These are phyloP conservation scores for Marvania coccoides DNA, from an alignment of 139 green algal species.

Conservation along the genomic window DNA sequence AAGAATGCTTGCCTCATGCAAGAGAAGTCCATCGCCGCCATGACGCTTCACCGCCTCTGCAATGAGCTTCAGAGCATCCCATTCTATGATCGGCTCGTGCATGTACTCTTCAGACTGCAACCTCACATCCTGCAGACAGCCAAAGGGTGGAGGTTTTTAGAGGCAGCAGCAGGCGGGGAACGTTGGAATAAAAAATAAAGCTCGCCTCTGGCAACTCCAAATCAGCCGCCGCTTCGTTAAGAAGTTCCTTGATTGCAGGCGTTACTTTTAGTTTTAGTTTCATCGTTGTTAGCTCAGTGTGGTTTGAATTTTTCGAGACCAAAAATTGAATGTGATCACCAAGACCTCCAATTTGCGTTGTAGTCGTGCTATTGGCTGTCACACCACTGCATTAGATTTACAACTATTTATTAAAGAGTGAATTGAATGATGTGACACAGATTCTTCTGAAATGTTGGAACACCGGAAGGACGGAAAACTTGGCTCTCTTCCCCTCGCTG, in stretches of 20 bases:
- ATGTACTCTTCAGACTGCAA: background rate
- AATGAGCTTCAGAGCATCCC: background rate
- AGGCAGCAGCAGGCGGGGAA: background rate
- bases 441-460: no score
- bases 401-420: no score
- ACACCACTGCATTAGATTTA: no score
- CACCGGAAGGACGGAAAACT: no score
- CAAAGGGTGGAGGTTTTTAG: background rate
- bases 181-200: background rate
- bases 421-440: no score
- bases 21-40: background rate
- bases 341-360: no score
- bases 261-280: slow-evolving; percentile 4
- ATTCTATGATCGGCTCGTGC: background rate
- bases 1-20: background rate
- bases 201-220: background rate
- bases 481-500: no score
- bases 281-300: background rate
- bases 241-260: background rate
- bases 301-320: no score
- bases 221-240: slow-evolving; percentile 9
- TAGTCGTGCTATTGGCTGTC: no score
- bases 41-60: background rate
- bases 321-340: no score
- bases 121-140: slow-evolving; percentile 6